Conservation (phyloP, 2,329 filamentous ascomycete species). For the Metarhizium anisopliae region DNA sequence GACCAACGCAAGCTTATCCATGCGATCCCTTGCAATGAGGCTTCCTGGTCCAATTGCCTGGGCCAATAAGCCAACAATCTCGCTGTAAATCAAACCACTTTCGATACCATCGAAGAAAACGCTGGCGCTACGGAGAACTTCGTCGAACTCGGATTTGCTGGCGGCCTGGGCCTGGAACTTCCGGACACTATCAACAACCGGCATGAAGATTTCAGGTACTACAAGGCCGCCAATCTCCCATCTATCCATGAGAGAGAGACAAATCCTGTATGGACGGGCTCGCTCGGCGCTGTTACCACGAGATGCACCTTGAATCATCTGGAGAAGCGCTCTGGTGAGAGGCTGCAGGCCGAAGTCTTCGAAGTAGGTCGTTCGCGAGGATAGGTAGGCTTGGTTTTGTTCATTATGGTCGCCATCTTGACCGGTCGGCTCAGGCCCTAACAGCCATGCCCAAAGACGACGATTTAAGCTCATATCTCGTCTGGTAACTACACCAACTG, state of each 20-base stretch:
- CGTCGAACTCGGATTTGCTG: conserved; percentile 64
- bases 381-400: conserved; percentile 34
- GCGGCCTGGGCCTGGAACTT: conserved; percentile 58
- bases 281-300: conserved; percentile 43
- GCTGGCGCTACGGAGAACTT: conserved; percentile 86
- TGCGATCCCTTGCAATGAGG: conserved; percentile 35
- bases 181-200: conserved; percentile 72
- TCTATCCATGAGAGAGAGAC: conserved; percentile 91
- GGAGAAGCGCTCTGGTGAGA: conserved; percentile 64
- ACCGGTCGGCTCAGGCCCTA: conserved; percentile 61
- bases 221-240: conserved; percentile 94
- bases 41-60: conserved; percentile 44
- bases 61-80: conserved; percentile 61
- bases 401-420: conserved; percentile 39
- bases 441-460: conserved; percentile 90
- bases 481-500: conserved; percentile 76
- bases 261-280: conserved; percentile 82
- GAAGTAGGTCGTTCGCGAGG: conserved; percentile 71
- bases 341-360: conserved; percentile 67
- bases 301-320: conserved; percentile 54
- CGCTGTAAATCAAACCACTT: conserved; percentile 83
- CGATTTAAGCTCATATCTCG: conserved; percentile 96
- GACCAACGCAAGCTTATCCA: conserved; percentile 61
- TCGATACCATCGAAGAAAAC: conserved; percentile 98
- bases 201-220: conserved; percentile 80